Conservation (phyloP, 1,284 basidiomycete species). For the Sphaerobolus stellatus region DNA sequence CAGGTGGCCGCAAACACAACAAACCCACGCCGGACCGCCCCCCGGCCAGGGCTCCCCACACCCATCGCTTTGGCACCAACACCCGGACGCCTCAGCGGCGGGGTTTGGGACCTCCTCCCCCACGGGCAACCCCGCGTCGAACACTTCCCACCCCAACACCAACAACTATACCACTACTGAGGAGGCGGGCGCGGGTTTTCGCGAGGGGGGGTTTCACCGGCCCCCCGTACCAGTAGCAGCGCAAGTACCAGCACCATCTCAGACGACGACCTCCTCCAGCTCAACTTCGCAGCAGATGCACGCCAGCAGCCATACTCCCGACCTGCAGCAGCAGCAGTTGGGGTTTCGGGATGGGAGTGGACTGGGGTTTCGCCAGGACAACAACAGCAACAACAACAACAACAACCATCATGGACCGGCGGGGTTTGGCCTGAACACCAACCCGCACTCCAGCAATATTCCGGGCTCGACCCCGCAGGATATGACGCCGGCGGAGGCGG, state of each 20-base stretch:
- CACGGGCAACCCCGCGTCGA: too few species aligned
- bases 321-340: neutral
- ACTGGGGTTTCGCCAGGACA: neutral
- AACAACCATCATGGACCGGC: neutral
- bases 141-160: too few species aligned
- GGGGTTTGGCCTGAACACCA: too few species aligned
- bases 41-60: slow-evolving; percentile 7
- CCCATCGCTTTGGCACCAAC: slow-evolving; percentile 4
- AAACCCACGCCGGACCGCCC: too few species aligned
- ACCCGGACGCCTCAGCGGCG: neutral
- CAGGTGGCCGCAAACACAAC: too few species aligned
- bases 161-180: neutral
- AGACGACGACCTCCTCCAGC: neutral
- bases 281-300: neutral
- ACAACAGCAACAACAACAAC: neutral
- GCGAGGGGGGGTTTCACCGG: neutral
- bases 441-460: too few species aligned
- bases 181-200: neutral
- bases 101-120: slow-evolving; percentile 1
- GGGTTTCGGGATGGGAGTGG: neutral
- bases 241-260: neutral
- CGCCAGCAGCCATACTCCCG: neutral
- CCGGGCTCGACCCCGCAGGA: too few species aligned
- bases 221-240: neutral
- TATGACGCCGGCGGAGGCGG: neutral